A percentile compares a stretch with the other conserved stretches of the same genome.
These are phyloP conservation scores for Ceratobasidium theobromae DNA, from an alignment of 1,284 basidiomycete species.

Conservation along the genomic window DNA sequence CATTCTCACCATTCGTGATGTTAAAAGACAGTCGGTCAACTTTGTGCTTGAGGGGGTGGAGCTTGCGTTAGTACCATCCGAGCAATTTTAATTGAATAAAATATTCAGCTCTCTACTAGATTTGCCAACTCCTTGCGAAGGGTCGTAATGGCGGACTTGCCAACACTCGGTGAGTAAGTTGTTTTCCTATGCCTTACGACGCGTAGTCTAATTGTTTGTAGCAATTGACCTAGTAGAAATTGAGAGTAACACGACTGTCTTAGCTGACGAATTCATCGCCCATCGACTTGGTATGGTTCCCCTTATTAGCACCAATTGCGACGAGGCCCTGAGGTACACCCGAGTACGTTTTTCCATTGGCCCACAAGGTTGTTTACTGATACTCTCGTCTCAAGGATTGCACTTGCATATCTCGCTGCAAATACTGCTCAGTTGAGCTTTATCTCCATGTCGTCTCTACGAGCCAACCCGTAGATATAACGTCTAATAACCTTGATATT, in stretches of 20 bases:
- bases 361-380: not conserved
- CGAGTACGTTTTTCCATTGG: constrained; percentile 53
- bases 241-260: constrained; percentile 85
- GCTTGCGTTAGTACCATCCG: constrained; percentile 62
- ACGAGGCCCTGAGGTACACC: constrained; percentile 80
- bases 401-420: constrained; percentile 75
- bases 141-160: constrained; percentile 93
- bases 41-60: constrained; percentile 94
- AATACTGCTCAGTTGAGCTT: constrained; percentile 78
- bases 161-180: constrained; percentile 78
- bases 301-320: constrained; percentile 79
- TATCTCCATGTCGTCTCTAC: constrained; percentile 70
- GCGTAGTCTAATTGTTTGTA: constrained; percentile 41
- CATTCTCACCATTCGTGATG: constrained; percentile 59
- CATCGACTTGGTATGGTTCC: constrained; percentile 96
- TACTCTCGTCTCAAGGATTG: constrained; percentile 65
- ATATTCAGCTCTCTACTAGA: constrained; percentile 45
- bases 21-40: constrained; percentile 78
- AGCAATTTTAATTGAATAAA: constrained; percentile 29
- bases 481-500: constrained; percentile 73
- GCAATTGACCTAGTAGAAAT: constrained; percentile 98
- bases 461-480: constrained; percentile 74
- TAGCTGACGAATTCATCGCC: constrained; percentile 97
- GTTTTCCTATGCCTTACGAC: not conserved
- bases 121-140: constrained; percentile 88